Conservation (phyloP, 106 monocot species). For the Platanthera guangdongensis region DNA sequence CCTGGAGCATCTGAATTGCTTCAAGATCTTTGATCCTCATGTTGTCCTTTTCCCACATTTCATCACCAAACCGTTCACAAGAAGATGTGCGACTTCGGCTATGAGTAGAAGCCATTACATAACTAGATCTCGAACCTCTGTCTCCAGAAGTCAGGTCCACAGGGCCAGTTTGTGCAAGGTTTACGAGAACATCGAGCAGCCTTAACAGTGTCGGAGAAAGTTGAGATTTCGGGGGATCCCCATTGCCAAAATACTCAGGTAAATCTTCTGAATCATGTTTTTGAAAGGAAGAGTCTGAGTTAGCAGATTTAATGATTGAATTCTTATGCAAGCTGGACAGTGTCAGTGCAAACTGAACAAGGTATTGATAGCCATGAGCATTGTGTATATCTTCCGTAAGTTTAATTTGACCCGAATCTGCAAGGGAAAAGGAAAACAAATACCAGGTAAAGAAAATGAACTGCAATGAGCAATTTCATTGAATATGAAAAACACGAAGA, state of each 20-base stretch:
- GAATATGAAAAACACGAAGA: neutral
- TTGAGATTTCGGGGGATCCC: slow-evolving; percentile 30
- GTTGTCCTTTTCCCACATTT: slow-evolving; percentile 57
- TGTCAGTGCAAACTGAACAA: slow-evolving; percentile 93
- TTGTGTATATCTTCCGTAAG: slow-evolving; percentile 97
- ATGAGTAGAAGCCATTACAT: slow-evolving; percentile 39
- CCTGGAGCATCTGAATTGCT: slow-evolving; percentile 98
- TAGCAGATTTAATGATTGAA: slow-evolving; percentile 21
- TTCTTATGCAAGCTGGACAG: slow-evolving; percentile 56
- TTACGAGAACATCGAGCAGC: slow-evolving; percentile 93
- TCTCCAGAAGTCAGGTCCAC: slow-evolving; percentile 30
- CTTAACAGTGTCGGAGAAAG: slow-evolving; percentile 78
- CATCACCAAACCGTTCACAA: slow-evolving; percentile 55
- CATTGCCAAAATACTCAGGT: slow-evolving; percentile 13
- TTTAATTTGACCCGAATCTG: slow-evolving; percentile 70
- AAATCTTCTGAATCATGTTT: slow-evolving; percentile 16
- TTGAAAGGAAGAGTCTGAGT: slow-evolving; percentile 18
- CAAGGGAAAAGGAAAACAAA: slow-evolving; percentile 21
- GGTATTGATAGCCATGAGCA: slow-evolving; percentile 98
- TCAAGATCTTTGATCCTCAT: slow-evolving; percentile 85
- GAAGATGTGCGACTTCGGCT: slow-evolving; percentile 64
- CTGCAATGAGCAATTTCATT: neutral
- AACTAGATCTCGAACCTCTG: slow-evolving; percentile 39
- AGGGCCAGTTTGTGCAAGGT: slow-evolving; percentile 83
- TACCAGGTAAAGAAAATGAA: slow-evolving; percentile 4